Conservation (phyloP, 345 rosid genomes). For the Turnera subulata region DNA sequence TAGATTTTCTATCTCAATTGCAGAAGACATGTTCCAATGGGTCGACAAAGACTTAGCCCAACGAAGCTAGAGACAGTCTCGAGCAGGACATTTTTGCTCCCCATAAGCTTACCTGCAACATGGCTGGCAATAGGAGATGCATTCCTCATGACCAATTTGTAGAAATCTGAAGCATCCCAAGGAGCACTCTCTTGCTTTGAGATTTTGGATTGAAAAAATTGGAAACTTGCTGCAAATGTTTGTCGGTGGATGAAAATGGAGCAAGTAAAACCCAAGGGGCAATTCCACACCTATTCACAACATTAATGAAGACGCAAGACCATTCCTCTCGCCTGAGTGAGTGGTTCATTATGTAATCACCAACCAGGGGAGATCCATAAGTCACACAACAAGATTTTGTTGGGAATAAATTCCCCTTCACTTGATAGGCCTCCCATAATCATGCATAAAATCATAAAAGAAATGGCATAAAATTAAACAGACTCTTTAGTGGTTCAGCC, state of each 20-base stretch:
- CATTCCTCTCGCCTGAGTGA: conserved; percentile 70
- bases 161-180: conserved; percentile 23
- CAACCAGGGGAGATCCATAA: conserved; percentile 80
- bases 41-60: conserved; percentile 72
- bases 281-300: conserved; percentile 58
- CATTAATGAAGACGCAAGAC: conserved; percentile 57
- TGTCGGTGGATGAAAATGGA: conserved; percentile 35
- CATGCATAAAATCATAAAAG: no score
- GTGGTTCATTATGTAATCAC: conserved; percentile 52
- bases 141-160: conserved; percentile 44
- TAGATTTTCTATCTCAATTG: conserved; percentile 37
- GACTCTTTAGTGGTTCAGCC: no score
- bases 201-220: conserved; percentile 21
- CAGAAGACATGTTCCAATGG: conserved; percentile 69
- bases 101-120: conserved; percentile 60
- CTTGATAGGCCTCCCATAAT: no score
- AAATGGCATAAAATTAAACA: no score
- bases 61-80: conserved; percentile 55
- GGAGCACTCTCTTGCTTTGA: conserved; percentile 7
- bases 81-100: conserved; percentile 52
- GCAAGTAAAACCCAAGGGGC: conserved; percentile 65
- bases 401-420: no score
- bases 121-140: conserved; percentile 49
- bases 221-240: conserved; percentile 29
- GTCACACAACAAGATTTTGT: conserved; percentile 70